Percentiles rank a stretch among this genome's conserved stretches.
These are phyloP conservation scores for Eimeria tenella DNA, from an alignment of 169 alveolate genomes.

Conservation along the genomic window DNA sequence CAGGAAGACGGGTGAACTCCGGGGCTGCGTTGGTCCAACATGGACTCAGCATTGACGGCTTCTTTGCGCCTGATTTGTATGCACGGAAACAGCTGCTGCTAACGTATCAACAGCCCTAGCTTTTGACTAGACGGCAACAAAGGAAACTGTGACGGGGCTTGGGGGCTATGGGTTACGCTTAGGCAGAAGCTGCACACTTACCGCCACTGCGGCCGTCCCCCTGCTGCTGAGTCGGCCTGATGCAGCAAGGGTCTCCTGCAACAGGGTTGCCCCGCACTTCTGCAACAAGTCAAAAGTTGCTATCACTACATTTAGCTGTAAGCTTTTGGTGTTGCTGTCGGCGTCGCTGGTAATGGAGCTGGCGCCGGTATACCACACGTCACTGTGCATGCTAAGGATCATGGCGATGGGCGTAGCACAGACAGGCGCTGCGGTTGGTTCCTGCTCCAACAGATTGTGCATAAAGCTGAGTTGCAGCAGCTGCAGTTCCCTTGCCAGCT, in stretches of 20 bases:
- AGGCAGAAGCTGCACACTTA: background rate
- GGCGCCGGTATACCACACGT: background rate
- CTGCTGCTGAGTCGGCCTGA: background rate
- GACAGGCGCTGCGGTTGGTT: constrained; percentile 25
- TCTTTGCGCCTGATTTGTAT: too few species aligned
- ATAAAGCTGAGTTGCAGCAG: constrained; percentile 41
- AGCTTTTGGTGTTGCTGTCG: background rate
- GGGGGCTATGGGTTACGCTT: too few species aligned
- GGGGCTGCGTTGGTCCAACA: too few species aligned
- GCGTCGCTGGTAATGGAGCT: too few species aligned
- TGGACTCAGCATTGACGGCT: too few species aligned
- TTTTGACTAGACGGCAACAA: too few species aligned
- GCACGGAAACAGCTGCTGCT: too few species aligned
- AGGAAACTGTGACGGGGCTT: too few species aligned
- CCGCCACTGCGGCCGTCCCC: background rate
- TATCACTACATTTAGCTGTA: background rate
- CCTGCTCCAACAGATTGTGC: constrained; percentile 9
- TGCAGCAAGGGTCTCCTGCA: constrained; percentile 6
- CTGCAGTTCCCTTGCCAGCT: constrained; percentile 28
- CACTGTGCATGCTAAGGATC: constrained; percentile 37
- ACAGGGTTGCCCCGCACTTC: background rate
- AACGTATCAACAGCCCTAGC: too few species aligned
- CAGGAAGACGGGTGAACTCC: too few species aligned
- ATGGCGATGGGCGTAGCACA: constrained; percentile 1
- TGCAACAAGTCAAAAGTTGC: background rate